phyloP scores from a whole-genome alignment of 257 asterid genomes.

The Salvia splendens region DNA sequence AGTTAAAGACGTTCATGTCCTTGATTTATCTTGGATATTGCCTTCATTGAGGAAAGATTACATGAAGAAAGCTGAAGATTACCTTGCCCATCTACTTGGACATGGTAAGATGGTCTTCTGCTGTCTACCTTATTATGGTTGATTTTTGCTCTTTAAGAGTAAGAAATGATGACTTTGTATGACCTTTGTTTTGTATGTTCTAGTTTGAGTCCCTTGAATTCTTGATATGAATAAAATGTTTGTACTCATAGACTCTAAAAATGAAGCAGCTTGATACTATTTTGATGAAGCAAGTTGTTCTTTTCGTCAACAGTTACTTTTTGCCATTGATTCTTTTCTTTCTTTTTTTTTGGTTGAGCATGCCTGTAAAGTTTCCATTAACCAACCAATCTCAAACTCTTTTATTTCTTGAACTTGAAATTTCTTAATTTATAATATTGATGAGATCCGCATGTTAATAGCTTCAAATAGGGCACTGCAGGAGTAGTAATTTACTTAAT shows the following conservation, averaged over 20 bases:
- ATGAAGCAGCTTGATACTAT: conserved; percentile 22
- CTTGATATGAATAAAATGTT: not conserved
- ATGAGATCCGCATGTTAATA: not conserved
- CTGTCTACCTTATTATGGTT: conserved; percentile 21
- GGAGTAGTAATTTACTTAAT: conserved; percentile 2
- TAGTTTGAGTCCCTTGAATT: conserved; percentile 1
- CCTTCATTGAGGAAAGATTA: conserved; percentile 86
- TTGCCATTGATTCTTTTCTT: not conserved
- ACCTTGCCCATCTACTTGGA: conserved; percentile 91
- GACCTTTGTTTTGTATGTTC: conserved; percentile 21
- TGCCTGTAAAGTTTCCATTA: conserved; percentile 13
- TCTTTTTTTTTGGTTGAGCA: not conserved
- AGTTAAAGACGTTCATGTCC: conserved; percentile 89
- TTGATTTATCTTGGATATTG: conserved; percentile 86
- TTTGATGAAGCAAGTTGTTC: conserved; percentile 20
- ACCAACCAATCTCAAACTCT: not conserved
- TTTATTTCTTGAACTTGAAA: not conserved
- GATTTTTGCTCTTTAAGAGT: not conserved
- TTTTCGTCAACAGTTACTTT: not conserved
- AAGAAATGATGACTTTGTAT: conserved; percentile 13
- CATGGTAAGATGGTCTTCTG: conserved; percentile 63
- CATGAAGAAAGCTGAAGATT: conserved; percentile 88
- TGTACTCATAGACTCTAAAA: conserved; percentile 11
- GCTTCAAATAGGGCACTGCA: not conserved
- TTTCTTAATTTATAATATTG: not conserved